A percentile compares a stretch with the other conserved stretches of the same genome.
These are phyloP conservation scores for Candida methanosorbosa DNA, from an alignment of 805 yeast species.

Conservation along the genomic window DNA sequence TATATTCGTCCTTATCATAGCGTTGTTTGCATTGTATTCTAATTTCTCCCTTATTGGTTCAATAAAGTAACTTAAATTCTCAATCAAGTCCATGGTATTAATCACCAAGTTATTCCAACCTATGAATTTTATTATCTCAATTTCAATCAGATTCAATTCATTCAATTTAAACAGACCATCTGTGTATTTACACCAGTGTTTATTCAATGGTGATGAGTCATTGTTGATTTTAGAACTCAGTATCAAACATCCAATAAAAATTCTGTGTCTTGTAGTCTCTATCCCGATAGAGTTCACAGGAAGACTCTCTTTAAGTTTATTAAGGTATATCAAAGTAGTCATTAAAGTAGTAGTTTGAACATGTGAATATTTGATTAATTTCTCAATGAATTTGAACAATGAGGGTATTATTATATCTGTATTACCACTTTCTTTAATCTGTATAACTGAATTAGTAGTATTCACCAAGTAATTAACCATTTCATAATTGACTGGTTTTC, in stretches of 20 bases:
- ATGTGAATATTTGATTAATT: constrained; percentile 69
- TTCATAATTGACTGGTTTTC: constrained; percentile 46
- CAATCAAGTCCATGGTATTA: constrained; percentile 57
- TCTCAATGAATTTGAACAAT: constrained; percentile 58
- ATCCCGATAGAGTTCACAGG: constrained; percentile 90
- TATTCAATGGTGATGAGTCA: constrained; percentile 91
- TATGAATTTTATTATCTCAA: constrained; percentile 73
- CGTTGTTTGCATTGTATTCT: too few relatives aligned
- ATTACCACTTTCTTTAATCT: constrained; percentile 21
- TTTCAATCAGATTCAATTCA: constrained; percentile 87
- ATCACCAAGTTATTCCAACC: constrained; percentile 76
- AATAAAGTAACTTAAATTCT: constrained; percentile 67
- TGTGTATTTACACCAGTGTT: constrained; percentile 93
- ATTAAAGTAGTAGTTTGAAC: constrained; percentile 93
- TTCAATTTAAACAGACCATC: constrained; percentile 67
- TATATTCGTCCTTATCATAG: too few relatives aligned
- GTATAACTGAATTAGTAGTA: constrained; percentile 50
- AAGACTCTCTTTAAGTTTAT: constrained; percentile 63
- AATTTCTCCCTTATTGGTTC: constrained; percentile 62
- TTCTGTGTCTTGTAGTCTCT: constrained; percentile 87
- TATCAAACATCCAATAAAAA: constrained; percentile 81
- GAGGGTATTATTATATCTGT: constrained; percentile 27
- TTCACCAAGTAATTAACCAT: constrained; percentile 52
- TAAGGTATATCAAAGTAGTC: constrained; percentile 82
- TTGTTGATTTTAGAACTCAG: constrained; percentile 88